A percentile compares a stretch with the other conserved stretches of the same genome.
Evolutionary conservation across 2,329 filamentous ascomycete species (phyloP).

Genomic region (Trichophyton equinum): DNA sequence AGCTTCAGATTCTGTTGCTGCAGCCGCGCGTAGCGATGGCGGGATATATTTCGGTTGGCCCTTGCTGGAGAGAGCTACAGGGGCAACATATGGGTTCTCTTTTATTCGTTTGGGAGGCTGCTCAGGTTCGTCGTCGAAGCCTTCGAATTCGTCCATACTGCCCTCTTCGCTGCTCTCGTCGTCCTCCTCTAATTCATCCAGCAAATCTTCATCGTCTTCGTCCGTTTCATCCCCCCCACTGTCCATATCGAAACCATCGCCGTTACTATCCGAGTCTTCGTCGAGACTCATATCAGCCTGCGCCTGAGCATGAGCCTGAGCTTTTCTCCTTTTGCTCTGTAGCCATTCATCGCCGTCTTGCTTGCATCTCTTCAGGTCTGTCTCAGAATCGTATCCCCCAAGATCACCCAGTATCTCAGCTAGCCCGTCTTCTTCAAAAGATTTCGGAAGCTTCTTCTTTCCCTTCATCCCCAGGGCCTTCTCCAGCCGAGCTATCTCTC

Average conservation of each 20-base stretch:
- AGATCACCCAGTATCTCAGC: constrained; percentile 64
- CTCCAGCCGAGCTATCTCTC: constrained; percentile 76
- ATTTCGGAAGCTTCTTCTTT: constrained; percentile 59
- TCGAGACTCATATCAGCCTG: constrained; percentile 20
- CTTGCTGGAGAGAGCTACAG: constrained; percentile 30
- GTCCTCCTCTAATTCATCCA: constrained; percentile 18
- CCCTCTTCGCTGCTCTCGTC: constrained; percentile 18
- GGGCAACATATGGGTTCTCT: constrained; percentile 85
- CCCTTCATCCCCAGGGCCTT: constrained; percentile 67
- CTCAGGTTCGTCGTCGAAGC: constrained; percentile 26
- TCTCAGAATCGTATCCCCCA: constrained; percentile 39
- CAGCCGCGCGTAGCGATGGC: constrained; percentile 60
- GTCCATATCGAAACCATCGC: constrained; percentile 25
- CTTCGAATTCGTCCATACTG: constrained; percentile 26
- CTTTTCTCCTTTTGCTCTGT: constrained; percentile 44
- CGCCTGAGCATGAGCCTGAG: constrained; percentile 25
- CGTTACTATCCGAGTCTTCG: constrained; percentile 23
- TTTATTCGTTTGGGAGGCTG: constrained; percentile 29
- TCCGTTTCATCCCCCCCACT: constrained; percentile 18
- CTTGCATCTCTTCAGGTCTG: constrained; percentile 42
- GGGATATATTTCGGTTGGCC: constrained; percentile 66
- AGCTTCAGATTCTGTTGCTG: constrained; percentile 53
- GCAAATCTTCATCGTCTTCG: constrained; percentile 18
- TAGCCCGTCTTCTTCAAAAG: constrained; percentile 70
- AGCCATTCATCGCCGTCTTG: constrained; percentile 53